Base-by-base conservation (phyloP, 106 monocot genomes). In the Acanthochlamys bracteata region DNA sequence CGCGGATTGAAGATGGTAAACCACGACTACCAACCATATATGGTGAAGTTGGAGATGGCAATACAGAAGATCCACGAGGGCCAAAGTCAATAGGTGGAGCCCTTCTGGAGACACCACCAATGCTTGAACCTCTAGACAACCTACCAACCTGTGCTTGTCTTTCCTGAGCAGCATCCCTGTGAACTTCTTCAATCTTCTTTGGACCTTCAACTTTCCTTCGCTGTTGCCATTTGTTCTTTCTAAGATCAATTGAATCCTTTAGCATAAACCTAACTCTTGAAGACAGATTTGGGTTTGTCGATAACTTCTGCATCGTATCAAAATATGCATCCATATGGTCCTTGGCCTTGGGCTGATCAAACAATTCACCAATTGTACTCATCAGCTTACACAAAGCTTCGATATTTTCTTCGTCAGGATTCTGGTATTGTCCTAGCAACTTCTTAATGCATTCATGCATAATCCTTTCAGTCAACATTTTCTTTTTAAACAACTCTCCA, bases 371-470 rank as follows among this genome's bases (percentile, higher is more conserved):
- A 59, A 94, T 94, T 41, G 93, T 94, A 58, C 84, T 89, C 89
- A 94, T 94, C 55, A 94, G 81, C 63, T 89, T 93, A 75, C 93
- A 93, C 49, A 93, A 65, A 0, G 93, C 79, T 71, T 93, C 93
- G 59, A 94, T 75, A 65, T 86, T 76, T 60, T 94, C 93, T 60
- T 94, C 93, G 65, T 94, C 93, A 19, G 84, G 89, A 53, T 83
- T 82, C 63, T 89, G 79, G 58, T 66, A 65, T 26, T 77, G 72
- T n/a, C 93, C 83, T 19, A 94, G 51, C 68, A 94, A 73, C 56
- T 86, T 89, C 25, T 84, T 74, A 24, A 94, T 94, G 79, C 93
- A 94, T 59, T 84, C 93, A 73, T 94, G 89, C 93, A 94, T 94
- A 51, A 94, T 94, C 67, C 86, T 74, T 66, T 89, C 93, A 11